Base-by-base conservation (phyloP, 2,329 filamentous ascomycete species). In the Aspergillus udagawae region DNA sequence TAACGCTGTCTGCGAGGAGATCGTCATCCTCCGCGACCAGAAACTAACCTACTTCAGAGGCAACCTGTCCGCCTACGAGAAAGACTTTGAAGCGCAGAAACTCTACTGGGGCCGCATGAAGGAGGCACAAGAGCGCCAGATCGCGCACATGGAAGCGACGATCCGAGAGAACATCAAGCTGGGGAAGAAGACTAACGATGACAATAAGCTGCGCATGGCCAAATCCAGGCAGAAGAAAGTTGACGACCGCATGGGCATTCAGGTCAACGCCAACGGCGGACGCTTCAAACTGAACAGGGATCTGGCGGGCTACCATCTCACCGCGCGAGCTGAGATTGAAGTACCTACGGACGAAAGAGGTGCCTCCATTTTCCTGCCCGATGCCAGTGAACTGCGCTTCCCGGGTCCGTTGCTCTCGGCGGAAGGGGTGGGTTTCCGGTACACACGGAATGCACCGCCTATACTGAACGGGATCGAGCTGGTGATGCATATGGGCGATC, bases 201-300 rank as follows among this genome's bases (percentile, higher is more conserved):
- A 92, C 64, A 93, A 93, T 69, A 92, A 92, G 70, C 80, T 95
- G 2, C 86, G 89, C n/a, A 89, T 92, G 77, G 91, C 90, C 3
- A 92, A 92, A 61, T 90, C 87, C 4, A 82, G 90, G 0, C 89
- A 92, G 75, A 93, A 92, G 78, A 92, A 91, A 70, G 80, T 95
- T 1, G 90, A 95, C 56, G 87, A 94, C 55, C 81, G 90, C 5
- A 89, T 86, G 85, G 91, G 91, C 0, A 73, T 95, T 65, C 82
- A 92, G 67, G 87, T 91, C 44, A 88, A 79, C 61, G 83, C 85
- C 6, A 87, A 82, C 52, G 91, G 91, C 1, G 84, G 84, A 4
- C 79, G 89, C 2, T 95, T 95, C 79, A 93, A 93, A 74, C 79
- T 94, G 35, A 94, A 90, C 67, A 80, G 89, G 12, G 91, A 95